Evolutionary conservation across 345 rosid genomes (phyloP), one percentile per base, ranked within the genome.

Genomic region (Balakata baccata): DNA sequence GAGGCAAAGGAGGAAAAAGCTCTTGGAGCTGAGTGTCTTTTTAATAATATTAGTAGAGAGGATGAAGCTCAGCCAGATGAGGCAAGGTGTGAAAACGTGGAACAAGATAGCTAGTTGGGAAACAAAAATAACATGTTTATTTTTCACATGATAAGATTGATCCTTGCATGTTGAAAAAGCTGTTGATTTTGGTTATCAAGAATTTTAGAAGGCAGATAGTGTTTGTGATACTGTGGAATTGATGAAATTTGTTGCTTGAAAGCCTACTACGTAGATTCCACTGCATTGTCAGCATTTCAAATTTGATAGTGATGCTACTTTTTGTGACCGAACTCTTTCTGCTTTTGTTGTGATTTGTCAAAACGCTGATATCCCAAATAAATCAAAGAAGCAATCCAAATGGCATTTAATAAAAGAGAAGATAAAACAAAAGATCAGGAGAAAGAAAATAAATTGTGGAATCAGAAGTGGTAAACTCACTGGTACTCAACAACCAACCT

Each of bases 1-100:
- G 66, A 2, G 18, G 64, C 65, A 13, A 58, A 71, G 74, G 74
- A 43, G 51, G 53, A 45, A 12, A 54, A 38, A 45, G 39, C 41
- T 41, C n/a, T 12, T 16, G 50, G 58, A 22, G 66, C 13, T 58
- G 74, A 22, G 37, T 29, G 38, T 45, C 20, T 37, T 57, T 46
- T 34, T 8, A 0, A 3, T 9, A 69, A 37, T 39, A 14, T 52
- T 34, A 39, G 22, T 7, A 38, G 11, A 39, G 49, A 63, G 37
- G 62, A 58, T 58, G 0, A 23, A 58, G 62, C 62, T 58, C 34
- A 22, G 62, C 12, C 37, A 17, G 46, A 38, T 38, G 45, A 34
- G 45, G 65, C 65, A 37, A 34, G 11, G 11, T 13, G 65, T 34
- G 20, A 34, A 61, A 34, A 61, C 45, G 37, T 34, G 37, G 45